Base-by-base conservation (phyloP, 2,329 filamentous ascomycete genomes). In the Colletotrichum sp. region DNA sequence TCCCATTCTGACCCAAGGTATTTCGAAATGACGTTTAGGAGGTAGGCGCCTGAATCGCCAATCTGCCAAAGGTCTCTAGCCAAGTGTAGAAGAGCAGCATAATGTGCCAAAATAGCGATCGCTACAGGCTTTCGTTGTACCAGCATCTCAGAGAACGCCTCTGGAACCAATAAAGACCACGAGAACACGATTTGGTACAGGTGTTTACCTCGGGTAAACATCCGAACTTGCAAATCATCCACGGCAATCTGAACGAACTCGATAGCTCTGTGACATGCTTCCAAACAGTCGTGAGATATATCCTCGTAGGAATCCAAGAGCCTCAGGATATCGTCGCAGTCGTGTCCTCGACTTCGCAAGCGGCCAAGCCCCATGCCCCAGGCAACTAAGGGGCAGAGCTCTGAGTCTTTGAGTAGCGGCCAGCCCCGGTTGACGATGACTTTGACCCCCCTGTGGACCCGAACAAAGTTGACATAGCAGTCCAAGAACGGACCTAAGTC, bases 391-490 rank as follows among this genome's bases (percentile, higher is more conserved):
- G 60, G 28, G 24, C 44, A 55, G 6, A 71, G 16, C 44, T 71
- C 60, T 8, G 69, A 71, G 3, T 55, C 39, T 32, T 59, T 36
- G 21, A 71, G 49, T 4, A 75, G 13, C 2, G 69, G 72, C 75
- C 68, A 75, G 10, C 64, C 62, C 1, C 55, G 64, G 6, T 12
- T 65, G 60, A 78, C 77, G 3, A 83, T 78, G 24, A 76, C 66
- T 15, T 72, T 66, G 24, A 81, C 72, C 36, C 80, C 81, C 13
- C 77, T 71, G 55, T 80, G 81, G 26, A 82, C 69, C n/a, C 77
- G 75, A 4, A 82, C 66, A 55, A 81, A 85, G 26, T 80, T 80
- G 8, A 81, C 72, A 63, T 82, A 85, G 26, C 81, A 75, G 10
- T 71, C 76, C 2, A 85, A 26, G 63, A 85, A 84, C 2, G 65